Percentiles rank a stretch among this genome's conserved stretches.
These are phyloP conservation scores for Verbascum thapsus DNA, from an alignment of 257 asterid species.

Conservation along the genomic window DNA sequence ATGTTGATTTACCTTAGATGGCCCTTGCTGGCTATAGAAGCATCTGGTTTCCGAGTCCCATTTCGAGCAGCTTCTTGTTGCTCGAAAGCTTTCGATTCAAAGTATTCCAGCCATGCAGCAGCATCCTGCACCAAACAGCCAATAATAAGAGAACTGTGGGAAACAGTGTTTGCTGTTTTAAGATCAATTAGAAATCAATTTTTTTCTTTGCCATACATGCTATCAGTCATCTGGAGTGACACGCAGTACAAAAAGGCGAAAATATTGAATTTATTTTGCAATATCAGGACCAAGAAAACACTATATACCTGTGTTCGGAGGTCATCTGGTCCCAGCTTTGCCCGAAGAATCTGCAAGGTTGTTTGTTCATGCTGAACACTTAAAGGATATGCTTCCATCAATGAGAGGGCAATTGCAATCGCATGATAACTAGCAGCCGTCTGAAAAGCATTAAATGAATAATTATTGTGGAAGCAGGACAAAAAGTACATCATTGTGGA, in stretches of 20 bases:
- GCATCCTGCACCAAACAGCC: conserved; percentile 74
- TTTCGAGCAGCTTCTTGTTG: conserved; percentile 96
- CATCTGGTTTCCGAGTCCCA: conserved; percentile 88
- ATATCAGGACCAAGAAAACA: conserved; percentile 23
- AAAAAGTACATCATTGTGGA: conserved; percentile 7
- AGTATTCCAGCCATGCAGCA: conserved; percentile 97
- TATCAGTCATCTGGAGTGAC: conserved; percentile 14
- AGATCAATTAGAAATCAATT: too few relatives aligned
- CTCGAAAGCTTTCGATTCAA: conserved; percentile 91
- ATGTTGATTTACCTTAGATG: conserved; percentile 65
- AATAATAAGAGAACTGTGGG: too few relatives aligned
- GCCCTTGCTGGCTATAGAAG: conserved; percentile 95
- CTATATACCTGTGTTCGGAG: conserved; percentile 85
- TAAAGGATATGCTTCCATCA: conserved; percentile 96
- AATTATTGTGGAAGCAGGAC: conserved; percentile 15
- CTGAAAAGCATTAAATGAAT: conserved; percentile 44
- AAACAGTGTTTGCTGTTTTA: too few relatives aligned
- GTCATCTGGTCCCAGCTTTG: conserved; percentile 92
- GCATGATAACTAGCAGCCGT: conserved; percentile 98
- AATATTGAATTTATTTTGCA: conserved; percentile 9
- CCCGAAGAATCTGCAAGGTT: conserved; percentile 79
- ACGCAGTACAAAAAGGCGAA: conserved; percentile 28
- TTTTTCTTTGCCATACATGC: background rate
- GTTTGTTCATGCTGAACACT: conserved; percentile 97
- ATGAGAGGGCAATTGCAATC: conserved; percentile 88